These are phyloP conservation scores for Lotus japonicus DNA, from an alignment of 306 rosid genomes.

Conservation along the genomic window DNA sequence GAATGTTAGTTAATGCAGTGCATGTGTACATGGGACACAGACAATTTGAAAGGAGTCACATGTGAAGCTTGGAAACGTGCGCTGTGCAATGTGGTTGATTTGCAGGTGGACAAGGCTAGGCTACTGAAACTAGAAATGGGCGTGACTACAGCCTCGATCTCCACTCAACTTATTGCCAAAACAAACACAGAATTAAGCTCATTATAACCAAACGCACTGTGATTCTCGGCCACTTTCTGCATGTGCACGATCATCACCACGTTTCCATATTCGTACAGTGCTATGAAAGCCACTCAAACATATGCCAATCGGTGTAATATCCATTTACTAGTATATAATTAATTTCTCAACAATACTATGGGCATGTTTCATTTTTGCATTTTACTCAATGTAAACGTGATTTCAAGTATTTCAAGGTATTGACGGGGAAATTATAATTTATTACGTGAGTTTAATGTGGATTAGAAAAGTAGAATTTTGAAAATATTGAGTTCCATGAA, in stretches of 20 bases:
- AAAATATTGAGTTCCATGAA: too few species aligned
- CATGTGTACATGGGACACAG: neutral
- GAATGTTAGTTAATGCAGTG: neutral
- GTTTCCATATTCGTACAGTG: neutral
- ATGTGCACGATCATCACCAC: neutral
- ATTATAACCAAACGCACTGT: neutral
- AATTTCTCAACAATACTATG: too few species aligned
- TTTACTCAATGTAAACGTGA: too few species aligned
- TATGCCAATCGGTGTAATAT: neutral
- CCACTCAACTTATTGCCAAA: neutral
- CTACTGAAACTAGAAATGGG: neutral
- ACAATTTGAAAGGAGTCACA: neutral
- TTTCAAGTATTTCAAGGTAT: too few species aligned
- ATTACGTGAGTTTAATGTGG: too few species aligned
- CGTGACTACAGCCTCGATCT: neutral
- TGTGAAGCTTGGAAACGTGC: constrained; percentile 1
- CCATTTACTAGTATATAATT: neutral
- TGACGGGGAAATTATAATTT: too few species aligned
- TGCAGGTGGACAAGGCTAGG: neutral
- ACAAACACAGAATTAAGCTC: neutral
- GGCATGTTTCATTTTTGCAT: too few species aligned
- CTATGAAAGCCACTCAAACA: neutral
- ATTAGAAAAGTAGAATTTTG: too few species aligned
- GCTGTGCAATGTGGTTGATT: neutral
- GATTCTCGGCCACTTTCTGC: neutral